Base-by-base conservation (phyloP, 371 early-diverging fungal species). In the Circinella minor region DNA sequence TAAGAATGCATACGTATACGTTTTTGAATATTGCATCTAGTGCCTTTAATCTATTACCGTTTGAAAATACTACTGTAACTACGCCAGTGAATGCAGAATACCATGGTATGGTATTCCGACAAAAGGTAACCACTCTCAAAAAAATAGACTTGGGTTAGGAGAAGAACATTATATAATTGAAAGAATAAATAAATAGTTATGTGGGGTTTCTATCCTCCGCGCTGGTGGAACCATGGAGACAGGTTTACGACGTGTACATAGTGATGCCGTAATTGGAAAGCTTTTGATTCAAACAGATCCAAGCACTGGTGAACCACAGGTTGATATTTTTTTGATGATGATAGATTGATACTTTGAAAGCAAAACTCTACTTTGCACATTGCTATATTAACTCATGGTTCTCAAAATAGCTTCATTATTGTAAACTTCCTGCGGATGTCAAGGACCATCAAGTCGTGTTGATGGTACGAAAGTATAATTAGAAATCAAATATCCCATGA, bases 141-240 rank as follows among this genome's bases (percentile, higher is more conserved):
- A 51, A 51, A 51, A n/a, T 5, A 51, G 15, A 14, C 27, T 27
- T 27, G 27, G 27, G 27, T 27, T 27, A n/a, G 15, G 15, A n/a
- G 51, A 51, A n/a, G 5, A 8, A 17, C 51, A 51, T n/a, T 51
- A 27, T 27, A 27, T 27, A 27, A 27, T 27, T 27, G 27, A n/a
- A 51, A n/a, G 14, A 51, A 51, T 17, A 51, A 51, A 51, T n/a
- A 51, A 20, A n/a, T 54, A 85, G 81, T 73, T 94, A 13, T 91
- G 93, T 70, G 96, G 94, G 46, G 94, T 96, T 4, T 92, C 94
- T 2, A 89, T 97, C 62, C 80, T 96, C 55, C 92, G 96, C 36
- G 91, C 95, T 4, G 97, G 97, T 43, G 90, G 91, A 37, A 91
- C 95, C 4, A 94, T 97, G 95, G 96, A 96, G 75, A 86, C 83